A percentile compares a stretch with the other conserved stretches of the same genome.
Conservation (phyloP, 78 protist species). For the Andalucia godoyi region DNA sequence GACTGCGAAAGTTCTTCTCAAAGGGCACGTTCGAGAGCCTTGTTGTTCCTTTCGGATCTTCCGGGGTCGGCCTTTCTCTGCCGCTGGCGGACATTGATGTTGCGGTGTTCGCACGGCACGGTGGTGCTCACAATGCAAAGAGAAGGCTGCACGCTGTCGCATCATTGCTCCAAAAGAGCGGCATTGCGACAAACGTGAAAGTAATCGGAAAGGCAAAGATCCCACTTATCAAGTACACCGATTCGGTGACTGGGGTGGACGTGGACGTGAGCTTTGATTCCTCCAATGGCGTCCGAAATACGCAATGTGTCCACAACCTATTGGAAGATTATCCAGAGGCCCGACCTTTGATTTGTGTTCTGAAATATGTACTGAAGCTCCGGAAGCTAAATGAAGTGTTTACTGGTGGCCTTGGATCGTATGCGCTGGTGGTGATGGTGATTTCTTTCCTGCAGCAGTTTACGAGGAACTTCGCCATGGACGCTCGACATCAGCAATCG, state of each 20-base stretch:
- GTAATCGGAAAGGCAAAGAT: conserved; percentile 40
- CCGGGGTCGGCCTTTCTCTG: too few species aligned
- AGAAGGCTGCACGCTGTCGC: not conserved
- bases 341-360: conserved; percentile 4
- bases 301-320: not conserved
- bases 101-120: not conserved
- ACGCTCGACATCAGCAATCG: not conserved
- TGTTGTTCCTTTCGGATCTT: too few species aligned
- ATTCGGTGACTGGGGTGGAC: not conserved
- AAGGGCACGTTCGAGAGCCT: too few species aligned
- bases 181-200: not conserved
- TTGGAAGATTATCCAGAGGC: not conserved
- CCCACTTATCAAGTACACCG: conserved; percentile 43
- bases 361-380: conserved; percentile 48
- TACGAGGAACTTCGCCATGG: not conserved
- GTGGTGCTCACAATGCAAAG: too few species aligned
- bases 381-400: conserved; percentile 55
- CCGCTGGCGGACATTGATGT: conserved; percentile 18
- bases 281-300: not conserved
- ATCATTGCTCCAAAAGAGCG: not conserved
- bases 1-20: too few species aligned
- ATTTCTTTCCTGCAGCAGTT: conserved; percentile 40
- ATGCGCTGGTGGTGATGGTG: conserved; percentile 31
- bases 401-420: conserved; percentile 69
- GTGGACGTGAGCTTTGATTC: conserved; percentile 47